Conservation (phyloP, 2,329 filamentous ascomycete species). For the Eutypella sp. region DNA sequence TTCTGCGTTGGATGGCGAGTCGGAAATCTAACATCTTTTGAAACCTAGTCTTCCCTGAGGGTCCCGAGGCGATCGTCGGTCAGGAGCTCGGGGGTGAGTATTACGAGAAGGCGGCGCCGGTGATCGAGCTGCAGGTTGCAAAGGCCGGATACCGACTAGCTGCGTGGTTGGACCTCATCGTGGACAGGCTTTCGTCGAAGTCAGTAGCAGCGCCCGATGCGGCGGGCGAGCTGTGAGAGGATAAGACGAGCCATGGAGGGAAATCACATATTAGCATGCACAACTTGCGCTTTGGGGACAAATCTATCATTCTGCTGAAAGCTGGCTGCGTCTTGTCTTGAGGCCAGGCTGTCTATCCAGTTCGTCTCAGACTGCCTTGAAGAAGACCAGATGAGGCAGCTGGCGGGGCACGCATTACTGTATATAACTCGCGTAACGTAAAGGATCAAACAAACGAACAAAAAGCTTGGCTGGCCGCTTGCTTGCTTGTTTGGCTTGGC, state of each 20-base stretch:
- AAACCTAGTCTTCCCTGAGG: conserved; percentile 54
- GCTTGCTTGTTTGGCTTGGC: no score
- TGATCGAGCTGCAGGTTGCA: conserved; percentile 62
- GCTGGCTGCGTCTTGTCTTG: no score
- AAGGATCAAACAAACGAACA: no score
- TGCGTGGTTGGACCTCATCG: conserved; percentile 61
- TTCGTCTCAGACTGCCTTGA: no score
- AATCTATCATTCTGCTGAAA: no score
- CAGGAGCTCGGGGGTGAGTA: conserved; percentile 60
- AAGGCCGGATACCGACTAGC: conserved; percentile 65
- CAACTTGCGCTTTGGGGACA: not conserved
- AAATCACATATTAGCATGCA: no score
- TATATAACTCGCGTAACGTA: no score
- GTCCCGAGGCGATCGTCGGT: conserved; percentile 50
- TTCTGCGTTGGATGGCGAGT: not conserved
- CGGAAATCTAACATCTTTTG: conserved; percentile 11
- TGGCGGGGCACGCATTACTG: no score
- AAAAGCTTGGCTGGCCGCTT: no score
- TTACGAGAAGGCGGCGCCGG: conserved; percentile 57
- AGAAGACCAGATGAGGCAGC: no score
- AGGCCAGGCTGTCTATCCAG: no score
- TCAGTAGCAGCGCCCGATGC: conserved; percentile 13
- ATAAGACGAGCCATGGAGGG: not conserved
- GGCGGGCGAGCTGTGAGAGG: conserved; percentile 29
- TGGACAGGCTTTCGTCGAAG: conserved; percentile 26